These are phyloP conservation scores for Xylariales sp. DNA, from an alignment of 2,329 filamentous ascomycete genomes.

Conservation along the genomic window DNA sequence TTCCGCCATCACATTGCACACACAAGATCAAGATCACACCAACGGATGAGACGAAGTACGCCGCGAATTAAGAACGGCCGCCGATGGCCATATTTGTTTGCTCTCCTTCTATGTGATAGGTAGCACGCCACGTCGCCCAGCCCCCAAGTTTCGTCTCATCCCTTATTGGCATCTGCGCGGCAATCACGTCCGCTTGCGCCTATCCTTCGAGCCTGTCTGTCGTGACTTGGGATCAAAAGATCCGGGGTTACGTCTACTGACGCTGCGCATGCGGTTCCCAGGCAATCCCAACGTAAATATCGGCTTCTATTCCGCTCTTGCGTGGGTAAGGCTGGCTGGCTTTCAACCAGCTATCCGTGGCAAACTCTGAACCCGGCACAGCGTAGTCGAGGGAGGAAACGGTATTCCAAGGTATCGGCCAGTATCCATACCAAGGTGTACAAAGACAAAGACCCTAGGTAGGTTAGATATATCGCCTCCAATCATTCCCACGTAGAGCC, in stretches of 20 bases:
- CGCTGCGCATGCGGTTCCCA: neutral
- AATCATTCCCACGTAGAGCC: neutral
- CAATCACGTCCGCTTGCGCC: neutral
- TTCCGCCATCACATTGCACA: neutral
- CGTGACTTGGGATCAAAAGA: too few species aligned
- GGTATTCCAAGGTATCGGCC: neutral
- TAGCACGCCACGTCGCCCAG: neutral
- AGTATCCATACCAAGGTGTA: too few species aligned
- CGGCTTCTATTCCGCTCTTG: neutral
- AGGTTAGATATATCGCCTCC: neutral
- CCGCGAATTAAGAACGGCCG: neutral
- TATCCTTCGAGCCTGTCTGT: too few species aligned
- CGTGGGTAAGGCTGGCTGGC: neutral
- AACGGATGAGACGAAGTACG: too few species aligned
- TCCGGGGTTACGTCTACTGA: neutral
- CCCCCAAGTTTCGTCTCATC: conserved; percentile 3
- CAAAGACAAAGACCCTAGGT: too few species aligned
- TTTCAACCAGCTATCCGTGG: neutral
- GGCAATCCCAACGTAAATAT: neutral
- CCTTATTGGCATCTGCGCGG: neutral
- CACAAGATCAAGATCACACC: too few species aligned
- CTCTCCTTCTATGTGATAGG: neutral
- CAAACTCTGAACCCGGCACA: neutral
- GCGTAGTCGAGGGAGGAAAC: neutral
- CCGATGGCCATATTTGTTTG: neutral